Conservation (phyloP, 805 yeast species). For the Blastobotrys robertii region DNA sequence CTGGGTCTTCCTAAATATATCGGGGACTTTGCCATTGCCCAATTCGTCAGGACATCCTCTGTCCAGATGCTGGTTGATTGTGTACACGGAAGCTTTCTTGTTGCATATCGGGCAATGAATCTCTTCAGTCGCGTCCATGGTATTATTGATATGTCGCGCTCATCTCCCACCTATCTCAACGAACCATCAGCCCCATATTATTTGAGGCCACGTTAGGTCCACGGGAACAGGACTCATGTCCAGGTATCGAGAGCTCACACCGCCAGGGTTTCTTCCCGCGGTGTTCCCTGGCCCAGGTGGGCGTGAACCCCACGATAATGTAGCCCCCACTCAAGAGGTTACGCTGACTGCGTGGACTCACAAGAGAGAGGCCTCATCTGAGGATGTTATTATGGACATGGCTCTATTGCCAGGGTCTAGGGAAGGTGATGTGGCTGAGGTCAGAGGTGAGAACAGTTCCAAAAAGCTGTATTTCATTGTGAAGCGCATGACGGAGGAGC, state of each 20-base stretch:
- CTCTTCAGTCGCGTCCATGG: background rate
- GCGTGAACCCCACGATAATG: conserved; percentile 2
- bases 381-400: conserved; percentile 56
- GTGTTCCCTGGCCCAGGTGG: conserved; percentile 6
- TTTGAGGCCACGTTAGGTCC: background rate
- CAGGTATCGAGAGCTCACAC: conserved; percentile 3
- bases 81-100: conserved; percentile 20
- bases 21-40: no score
- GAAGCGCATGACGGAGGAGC: conserved; percentile 12
- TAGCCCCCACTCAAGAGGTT: no score
- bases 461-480: conserved; percentile 21
- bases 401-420: conserved; percentile 42
- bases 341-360: conserved; percentile 40
- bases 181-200: background rate
- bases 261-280: conserved; percentile 14
- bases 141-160: background rate
- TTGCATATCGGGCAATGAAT: conserved; percentile 27
- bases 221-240: background rate
- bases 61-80: conserved; percentile 27
- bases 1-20: background rate
- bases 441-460: conserved; percentile 23
- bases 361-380: conserved; percentile 48
- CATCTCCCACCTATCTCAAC: background rate
- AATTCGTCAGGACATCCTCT: conserved; percentile 23
- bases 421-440: conserved; percentile 71